Evolutionary conservation across 345 rosid species (phyloP).

Genomic region (Gossypium arboreum): DNA sequence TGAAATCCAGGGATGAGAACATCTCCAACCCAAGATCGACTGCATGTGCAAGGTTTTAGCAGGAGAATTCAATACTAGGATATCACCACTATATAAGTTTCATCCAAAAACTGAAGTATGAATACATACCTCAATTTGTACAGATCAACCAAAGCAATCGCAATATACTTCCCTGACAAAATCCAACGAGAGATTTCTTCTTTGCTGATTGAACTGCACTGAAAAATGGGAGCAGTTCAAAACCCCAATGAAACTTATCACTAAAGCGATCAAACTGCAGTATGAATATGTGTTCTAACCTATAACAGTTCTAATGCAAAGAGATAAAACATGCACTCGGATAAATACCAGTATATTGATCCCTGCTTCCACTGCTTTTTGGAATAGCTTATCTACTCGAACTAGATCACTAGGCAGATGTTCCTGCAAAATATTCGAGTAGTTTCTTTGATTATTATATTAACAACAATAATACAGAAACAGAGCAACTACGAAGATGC

Average conservation of each 20-base stretch:
- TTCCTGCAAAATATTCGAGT: constrained; percentile 46
- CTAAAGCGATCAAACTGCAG: background rate
- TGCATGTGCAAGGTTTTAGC: constrained; percentile 25
- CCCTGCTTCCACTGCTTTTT: constrained; percentile 66
- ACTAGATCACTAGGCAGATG: constrained; percentile 80
- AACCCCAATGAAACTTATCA: constrained; percentile 10
- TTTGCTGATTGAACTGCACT: constrained; percentile 81
- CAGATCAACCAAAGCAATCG: constrained; percentile 89
- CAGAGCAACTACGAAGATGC: background rate
- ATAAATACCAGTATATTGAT: constrained; percentile 61
- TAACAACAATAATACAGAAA: background rate
- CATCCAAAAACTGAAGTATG: constrained; percentile 1
- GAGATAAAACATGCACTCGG: background rate
- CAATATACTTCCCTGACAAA: constrained; percentile 74
- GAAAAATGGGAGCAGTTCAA: constrained; percentile 41
- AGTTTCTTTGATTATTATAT: constrained; percentile 5
- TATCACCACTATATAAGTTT: constrained; percentile 7
- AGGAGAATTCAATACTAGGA: constrained; percentile 10
- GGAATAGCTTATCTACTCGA: constrained; percentile 81
- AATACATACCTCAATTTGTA: constrained; percentile 65
- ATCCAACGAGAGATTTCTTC: constrained; percentile 67
- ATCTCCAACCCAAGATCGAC: constrained; percentile 21
- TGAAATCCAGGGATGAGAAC: constrained; percentile 19
- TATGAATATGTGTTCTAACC: background rate
- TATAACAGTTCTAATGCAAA: background rate